Conservation (phyloP, 768 basidiomycete species). For the Crassisporium funariophilum region DNA sequence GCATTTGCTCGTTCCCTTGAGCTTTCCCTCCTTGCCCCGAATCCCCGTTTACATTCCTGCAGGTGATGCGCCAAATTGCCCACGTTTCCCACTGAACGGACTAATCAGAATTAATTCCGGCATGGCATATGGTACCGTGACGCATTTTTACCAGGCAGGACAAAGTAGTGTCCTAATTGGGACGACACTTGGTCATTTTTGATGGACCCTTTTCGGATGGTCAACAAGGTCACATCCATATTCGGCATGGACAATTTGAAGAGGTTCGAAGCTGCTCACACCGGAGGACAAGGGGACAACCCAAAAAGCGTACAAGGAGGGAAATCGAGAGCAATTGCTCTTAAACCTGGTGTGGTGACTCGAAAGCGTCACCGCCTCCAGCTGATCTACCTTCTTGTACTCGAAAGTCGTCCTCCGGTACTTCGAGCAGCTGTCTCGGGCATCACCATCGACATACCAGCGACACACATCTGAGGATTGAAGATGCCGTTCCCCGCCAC, state of each 20-base stretch:
- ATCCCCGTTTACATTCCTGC: constrained; percentile 8
- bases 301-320: constrained; percentile 42
- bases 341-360: constrained; percentile 32
- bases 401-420: constrained; percentile 25
- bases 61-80: constrained; percentile 1
- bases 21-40: constrained; percentile 10
- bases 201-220: constrained; percentile 14
- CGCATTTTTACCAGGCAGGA: constrained; percentile 22
- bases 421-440: constrained; percentile 18
- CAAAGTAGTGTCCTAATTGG: constrained; percentile 38
- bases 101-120: constrained; percentile 9
- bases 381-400: constrained; percentile 35
- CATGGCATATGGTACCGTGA: constrained; percentile 20
- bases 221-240: constrained; percentile 19
- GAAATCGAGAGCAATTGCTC: constrained; percentile 35
- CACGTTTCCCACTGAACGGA: constrained; percentile 20
- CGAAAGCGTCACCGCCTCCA: constrained; percentile 24
- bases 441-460: constrained; percentile 8
- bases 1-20: constrained; percentile 19
- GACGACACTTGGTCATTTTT: constrained; percentile 5
- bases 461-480: constrained; percentile 11
- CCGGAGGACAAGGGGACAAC: constrained; percentile 45
- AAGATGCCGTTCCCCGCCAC: constrained; percentile 41
- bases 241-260: constrained; percentile 14
- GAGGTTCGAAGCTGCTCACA: constrained; percentile 12